phyloP scores from a whole-genome alignment of 768 basidiomycete species.

The Pleurotus eryngii region DNA sequence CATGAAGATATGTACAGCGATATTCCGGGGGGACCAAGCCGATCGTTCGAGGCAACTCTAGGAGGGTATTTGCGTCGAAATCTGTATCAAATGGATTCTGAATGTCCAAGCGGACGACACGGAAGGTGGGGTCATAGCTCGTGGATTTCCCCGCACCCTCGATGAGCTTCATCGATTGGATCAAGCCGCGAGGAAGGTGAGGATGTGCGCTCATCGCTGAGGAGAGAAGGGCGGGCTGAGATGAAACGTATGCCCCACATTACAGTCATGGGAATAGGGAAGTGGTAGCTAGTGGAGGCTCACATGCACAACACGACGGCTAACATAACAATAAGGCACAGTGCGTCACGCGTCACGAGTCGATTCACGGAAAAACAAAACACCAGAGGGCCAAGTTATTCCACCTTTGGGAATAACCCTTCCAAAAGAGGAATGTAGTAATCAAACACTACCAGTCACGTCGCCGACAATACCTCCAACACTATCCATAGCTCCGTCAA shows the following conservation, averaged over 20 bases:
- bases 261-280: neutral
- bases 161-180: conserved; percentile 4
- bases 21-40: neutral
- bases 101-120: conserved; percentile 2
- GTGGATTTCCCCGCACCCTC: neutral
- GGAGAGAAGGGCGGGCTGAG: neutral
- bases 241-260: neutral
- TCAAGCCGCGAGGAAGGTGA: neutral
- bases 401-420: neutral
- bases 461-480: too few relatives aligned
- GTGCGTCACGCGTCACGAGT: too few relatives aligned
- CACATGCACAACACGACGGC: too few relatives aligned
- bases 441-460: neutral
- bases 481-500: neutral
- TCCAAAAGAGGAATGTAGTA: neutral
- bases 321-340: too few relatives aligned
- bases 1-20: conserved; percentile 8
- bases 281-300: too few relatives aligned
- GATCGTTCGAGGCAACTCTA: neutral
- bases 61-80: conserved; percentile 2
- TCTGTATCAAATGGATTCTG: conserved; percentile 5
- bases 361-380: neutral
- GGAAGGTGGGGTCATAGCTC: conserved; percentile 4
- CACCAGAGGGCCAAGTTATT: neutral
- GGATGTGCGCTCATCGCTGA: neutral